These are phyloP conservation scores for Nakazawaea populi DNA, from an alignment of 805 yeast genomes.

Conservation along the genomic window DNA sequence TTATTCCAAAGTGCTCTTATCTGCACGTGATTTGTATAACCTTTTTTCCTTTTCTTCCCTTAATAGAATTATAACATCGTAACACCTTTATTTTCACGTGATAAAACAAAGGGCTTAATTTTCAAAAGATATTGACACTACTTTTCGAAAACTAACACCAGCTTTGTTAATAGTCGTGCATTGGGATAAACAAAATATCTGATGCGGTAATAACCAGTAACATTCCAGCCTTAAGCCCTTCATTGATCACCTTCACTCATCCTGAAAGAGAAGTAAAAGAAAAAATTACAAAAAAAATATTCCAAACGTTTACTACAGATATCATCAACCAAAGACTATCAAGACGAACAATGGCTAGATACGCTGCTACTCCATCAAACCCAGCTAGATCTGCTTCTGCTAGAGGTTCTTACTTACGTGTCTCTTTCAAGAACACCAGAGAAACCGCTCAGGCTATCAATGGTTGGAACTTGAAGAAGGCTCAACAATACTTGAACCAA, in stretches of 20 bases:
- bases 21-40: not conserved
- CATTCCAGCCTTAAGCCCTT: not conserved
- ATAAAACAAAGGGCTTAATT: not conserved
- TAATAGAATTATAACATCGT: not conserved
- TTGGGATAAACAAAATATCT: not conserved
- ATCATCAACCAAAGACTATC: not conserved
- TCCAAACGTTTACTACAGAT: not conserved
- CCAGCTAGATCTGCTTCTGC: slow-evolving; percentile 99
- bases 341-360: slow-evolving; percentile 79
- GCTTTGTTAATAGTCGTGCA: not conserved
- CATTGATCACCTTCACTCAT: not conserved
- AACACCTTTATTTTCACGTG: slow-evolving; percentile 13
- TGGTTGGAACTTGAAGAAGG: slow-evolving; percentile 97
- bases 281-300: not conserved
- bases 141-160: not conserved
- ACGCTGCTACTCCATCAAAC: slow-evolving; percentile 98
- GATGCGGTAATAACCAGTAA: not conserved
- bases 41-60: too few relatives aligned
- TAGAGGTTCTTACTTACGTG: slow-evolving; percentile 99
- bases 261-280: not conserved
- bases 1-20: not conserved
- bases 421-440: slow-evolving; percentile 99
- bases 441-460: slow-evolving; percentile 97
- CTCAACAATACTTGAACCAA: slow-evolving; percentile 92
- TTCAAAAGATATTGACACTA: not conserved